Evolutionary conservation across 2,329 filamentous ascomycete genomes (phyloP), one percentile per base, ranked within the genome.

Genomic region (Fusarium buharicum): DNA sequence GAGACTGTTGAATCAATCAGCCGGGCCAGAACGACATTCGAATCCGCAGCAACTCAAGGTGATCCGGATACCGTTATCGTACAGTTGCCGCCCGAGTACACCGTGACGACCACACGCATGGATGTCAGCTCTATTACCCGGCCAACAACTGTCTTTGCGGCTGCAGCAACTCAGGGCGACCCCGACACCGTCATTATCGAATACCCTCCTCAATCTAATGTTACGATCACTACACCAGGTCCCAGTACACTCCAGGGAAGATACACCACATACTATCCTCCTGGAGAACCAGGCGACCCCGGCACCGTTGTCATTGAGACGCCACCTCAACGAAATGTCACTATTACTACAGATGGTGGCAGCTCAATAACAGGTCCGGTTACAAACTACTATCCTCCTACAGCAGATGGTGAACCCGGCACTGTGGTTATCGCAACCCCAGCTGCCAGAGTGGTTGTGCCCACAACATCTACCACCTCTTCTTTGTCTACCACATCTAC

Each of bases 381-480:
- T 11, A 30, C 27, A n/a, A 31, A 48, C 6, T 62, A 62, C 10
- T 27, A 57, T 8, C 57, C 51, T 1, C 59, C 59, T 12, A 57
- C 37, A 11, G 28, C 59, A 2, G 17, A 51, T 9, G 59, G 59
- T 4, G 59, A 62, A 4, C 51, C 57, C n/a, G 57, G 57, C 13
- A 62, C 57, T 4, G 30, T 62, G 7, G 48, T 53, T 10, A 62
- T 62, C 7, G 55, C 38, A 27, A 64, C 60, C 12, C 60, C 60
- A 13, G 50, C 46, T 34, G 41, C 55, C 27, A 27, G 40, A 22
- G 40, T 38, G 22, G 28, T 30, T 30, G 28, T 30, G 28, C 28
- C 28, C 3, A 30, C 28, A 12, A 30, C 28, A 11, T 22, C 33
- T 31, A 12, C 20, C 3, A 13, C 22, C n/a, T 31, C 47, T 14